These are phyloP conservation scores for Zygotorulaspora chibaensis DNA, from an alignment of 805 yeast species.

Conservation along the genomic window DNA sequence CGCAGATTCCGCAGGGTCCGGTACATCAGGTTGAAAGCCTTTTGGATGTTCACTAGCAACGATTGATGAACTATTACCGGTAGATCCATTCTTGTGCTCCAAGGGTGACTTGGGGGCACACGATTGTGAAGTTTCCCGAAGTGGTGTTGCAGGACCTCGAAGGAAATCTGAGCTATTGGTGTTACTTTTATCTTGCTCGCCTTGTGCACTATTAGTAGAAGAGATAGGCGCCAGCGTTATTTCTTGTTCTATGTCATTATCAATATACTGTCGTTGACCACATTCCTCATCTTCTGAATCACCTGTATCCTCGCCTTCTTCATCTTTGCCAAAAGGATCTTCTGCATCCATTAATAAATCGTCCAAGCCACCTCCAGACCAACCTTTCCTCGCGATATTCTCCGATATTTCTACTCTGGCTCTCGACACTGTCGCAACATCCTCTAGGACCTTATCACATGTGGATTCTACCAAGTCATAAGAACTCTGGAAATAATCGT, in stretches of 20 bases:
- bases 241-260: constrained; percentile 11
- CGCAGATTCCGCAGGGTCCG: constrained; percentile 13
- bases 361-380: constrained; percentile 86
- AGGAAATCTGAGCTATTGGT: neutral
- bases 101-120: constrained; percentile 2
- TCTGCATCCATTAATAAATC: constrained; percentile 58
- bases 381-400: constrained; percentile 76
- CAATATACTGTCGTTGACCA: neutral
- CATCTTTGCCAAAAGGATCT: constrained; percentile 52
- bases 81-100: constrained; percentile 1
- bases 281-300: constrained; percentile 4
- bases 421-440: constrained; percentile 60
- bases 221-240: neutral
- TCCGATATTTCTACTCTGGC: constrained; percentile 81
- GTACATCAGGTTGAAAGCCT: neutral
- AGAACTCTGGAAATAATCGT: constrained; percentile 65
- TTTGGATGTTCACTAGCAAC: neutral
- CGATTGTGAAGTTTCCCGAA: constrained; percentile 5
- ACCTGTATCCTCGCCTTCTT: constrained; percentile 4
- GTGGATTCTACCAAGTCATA: constrained; percentile 59
- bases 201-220: constrained; percentile 1
- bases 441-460: constrained; percentile 48
- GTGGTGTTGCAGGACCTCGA: constrained; percentile 4
- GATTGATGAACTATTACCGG: neutral
- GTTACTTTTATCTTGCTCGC: constrained; percentile 5